Conservation (phyloP, 1,284 basidiomycete species). For the Agaricales sp. region DNA sequence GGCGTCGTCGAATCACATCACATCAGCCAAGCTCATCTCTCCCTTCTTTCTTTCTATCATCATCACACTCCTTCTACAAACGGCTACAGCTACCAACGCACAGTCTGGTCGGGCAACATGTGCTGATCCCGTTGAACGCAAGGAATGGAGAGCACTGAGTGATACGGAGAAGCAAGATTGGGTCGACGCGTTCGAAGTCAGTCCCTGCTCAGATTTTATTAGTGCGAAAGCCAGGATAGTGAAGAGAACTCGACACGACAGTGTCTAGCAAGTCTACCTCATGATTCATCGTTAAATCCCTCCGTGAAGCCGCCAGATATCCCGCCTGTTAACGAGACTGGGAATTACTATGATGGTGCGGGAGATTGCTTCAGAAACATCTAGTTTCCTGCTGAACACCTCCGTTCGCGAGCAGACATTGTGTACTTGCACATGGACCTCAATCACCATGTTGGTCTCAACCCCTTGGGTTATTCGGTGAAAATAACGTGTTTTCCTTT, state of each 20-base stretch:
- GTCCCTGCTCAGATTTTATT: background rate
- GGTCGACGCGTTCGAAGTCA: conserved; percentile 2
- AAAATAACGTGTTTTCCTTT: background rate
- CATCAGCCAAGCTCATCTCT: background rate
- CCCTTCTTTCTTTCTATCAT: background rate
- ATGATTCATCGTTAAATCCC: background rate
- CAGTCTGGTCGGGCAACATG: background rate
- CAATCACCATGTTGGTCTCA: background rate
- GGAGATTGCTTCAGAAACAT: background rate
- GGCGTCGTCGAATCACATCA: no score
- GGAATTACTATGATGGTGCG: conserved; percentile 6
- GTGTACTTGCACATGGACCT: conserved; percentile 9
- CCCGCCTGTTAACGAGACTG: conserved; percentile 2
- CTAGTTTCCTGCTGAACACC: no score
- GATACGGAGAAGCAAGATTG: background rate
- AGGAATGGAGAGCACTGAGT: conserved; percentile 2
- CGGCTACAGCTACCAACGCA: background rate
- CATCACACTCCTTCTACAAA: background rate
- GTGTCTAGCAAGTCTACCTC: background rate
- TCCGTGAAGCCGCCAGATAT: conserved; percentile 1
- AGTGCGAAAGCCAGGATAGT: no score
- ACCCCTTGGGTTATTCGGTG: background rate
- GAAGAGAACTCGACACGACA: no score
- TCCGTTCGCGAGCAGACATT: conserved; percentile 4
- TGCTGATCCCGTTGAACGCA: background rate